Evolutionary conservation across 2,329 filamentous ascomycete species (phyloP), one percentile per base, ranked within the genome.

Genomic region (Fusarium scirpi): DNA sequence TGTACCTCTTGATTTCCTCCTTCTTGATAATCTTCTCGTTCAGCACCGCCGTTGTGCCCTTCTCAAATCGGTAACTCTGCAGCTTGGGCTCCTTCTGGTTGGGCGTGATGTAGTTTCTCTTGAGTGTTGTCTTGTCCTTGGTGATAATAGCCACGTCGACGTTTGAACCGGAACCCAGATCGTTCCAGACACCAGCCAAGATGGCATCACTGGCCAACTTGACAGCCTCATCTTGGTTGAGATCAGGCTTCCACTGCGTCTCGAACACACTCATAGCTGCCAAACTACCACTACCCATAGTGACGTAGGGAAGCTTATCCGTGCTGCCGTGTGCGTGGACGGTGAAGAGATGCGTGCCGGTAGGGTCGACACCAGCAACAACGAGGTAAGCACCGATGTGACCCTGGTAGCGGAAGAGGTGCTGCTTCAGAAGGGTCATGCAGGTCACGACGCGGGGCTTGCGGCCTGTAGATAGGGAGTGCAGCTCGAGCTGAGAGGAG

Each of bases 371-470:
- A 72, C 96, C 96, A 40, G 96, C 96, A 62, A 99, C 93, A 73
- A 99, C 96, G 62, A 99, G 91, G 83, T 99, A 99, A 71, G 96
- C 96, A 75, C 97, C 96, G 75, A 99, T 97, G 85, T 99, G 89
- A 75, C 96, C 96, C 82, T 99, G 96, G 87, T 99, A 93, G 76
- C 93, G 91, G 92, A 99, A 99, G 69, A 99, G 92, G 82, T 99
- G 96, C 85, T 99, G 96, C 87, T 99, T 99, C 72, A 99, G 91
- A 86, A 99, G 91, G 54, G 96, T 99, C 96, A 99, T 99, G 87
- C 94, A 97, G 69, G 96, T 99, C 74, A 98, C 94, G 75, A 99
- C 97, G 80, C 96, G 94, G 65, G 96, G 95, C 83, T 96, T 94
- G 81, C 96, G 95, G 82, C 95, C 95, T 30, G 96, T 98, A 60